These are phyloP conservation scores for Paratinospora sagittata DNA, from an alignment of 164 flowering plant species.

Conservation along the genomic window DNA sequence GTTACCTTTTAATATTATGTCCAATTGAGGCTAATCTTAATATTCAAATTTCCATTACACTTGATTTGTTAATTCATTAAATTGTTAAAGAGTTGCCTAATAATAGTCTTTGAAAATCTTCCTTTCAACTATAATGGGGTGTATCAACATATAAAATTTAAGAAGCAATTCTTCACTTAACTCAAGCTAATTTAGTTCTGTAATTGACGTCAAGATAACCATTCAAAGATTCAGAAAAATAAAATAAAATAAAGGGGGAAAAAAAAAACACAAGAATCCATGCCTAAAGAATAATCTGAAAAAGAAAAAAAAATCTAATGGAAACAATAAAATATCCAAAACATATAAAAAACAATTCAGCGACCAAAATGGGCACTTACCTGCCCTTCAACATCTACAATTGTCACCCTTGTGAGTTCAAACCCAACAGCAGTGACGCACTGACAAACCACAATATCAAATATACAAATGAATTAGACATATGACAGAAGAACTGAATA, in stretches of 20 bases:
- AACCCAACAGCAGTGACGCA: slow-evolving; percentile 80
- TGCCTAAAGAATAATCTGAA: neutral
- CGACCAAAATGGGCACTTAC: slow-evolving; percentile 24
- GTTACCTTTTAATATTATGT: no score
- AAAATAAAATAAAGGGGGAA: no score
- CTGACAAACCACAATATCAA: slow-evolving; percentile 28
- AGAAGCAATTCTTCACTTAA: no score
- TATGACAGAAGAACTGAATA: neutral
- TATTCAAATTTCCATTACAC: no score
- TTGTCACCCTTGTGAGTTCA: slow-evolving; percentile 82
- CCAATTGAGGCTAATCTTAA: no score
- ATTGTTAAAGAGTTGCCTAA: no score
- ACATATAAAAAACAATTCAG: neutral
- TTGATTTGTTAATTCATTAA: no score
- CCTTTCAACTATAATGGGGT: no score
- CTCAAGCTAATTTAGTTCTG: no score
- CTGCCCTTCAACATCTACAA: slow-evolving; percentile 77
- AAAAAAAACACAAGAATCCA: neutral
- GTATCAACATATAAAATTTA: no score
- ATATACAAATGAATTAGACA: slow-evolving; percentile 2
- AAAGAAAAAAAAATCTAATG: neutral
- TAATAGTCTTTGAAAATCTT: no score
- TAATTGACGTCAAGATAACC: no score
- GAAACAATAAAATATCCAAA: neutral
- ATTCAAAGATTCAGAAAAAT: neutral